Percentiles rank a stretch among this genome's conserved stretches.
Conservation (phyloP, 768 basidiomycete species). For the Stropharia rugosoannulata region DNA sequence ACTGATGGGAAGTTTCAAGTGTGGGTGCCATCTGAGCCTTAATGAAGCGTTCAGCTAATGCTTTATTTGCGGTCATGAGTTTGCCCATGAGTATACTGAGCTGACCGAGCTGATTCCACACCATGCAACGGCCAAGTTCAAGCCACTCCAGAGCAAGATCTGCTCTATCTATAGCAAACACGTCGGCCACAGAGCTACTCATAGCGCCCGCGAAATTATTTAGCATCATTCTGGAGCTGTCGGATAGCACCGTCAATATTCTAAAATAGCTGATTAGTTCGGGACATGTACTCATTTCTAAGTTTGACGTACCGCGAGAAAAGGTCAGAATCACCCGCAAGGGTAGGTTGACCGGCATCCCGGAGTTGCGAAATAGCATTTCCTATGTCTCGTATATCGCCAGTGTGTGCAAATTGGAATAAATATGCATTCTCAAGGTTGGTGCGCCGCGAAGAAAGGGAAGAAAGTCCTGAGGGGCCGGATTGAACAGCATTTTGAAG, state of each 20-base stretch:
- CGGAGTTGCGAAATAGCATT: conserved; percentile 4
- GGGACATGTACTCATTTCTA: too few relatives aligned
- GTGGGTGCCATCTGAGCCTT: background rate
- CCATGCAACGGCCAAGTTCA: conserved; percentile 24
- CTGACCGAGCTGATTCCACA: conserved; percentile 24
- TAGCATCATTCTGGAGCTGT: too few relatives aligned
- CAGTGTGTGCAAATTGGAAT: too few relatives aligned
- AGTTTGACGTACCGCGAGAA: too few relatives aligned
- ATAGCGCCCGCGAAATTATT: too few relatives aligned
- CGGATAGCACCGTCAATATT: too few relatives aligned
- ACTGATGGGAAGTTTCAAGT: conserved; percentile 5
- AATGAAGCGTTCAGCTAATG: conserved; percentile 11
- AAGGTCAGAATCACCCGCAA: background rate
- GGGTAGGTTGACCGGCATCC: conserved; percentile 1
- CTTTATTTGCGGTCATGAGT: background rate
- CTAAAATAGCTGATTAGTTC: too few relatives aligned
- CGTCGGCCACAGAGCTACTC: conserved; percentile 1
- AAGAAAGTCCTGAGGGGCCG: conserved; percentile 15
- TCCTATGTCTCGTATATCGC: background rate
- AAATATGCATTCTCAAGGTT: conserved; percentile 19
- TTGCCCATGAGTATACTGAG: conserved; percentile 23
- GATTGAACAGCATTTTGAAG: conserved; percentile 10
- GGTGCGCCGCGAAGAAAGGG: conserved; percentile 13
- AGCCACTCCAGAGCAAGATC: conserved; percentile 23
- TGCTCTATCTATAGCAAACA: conserved; percentile 9